Base-by-base conservation (phyloP, 2,329 filamentous ascomycete species). In the Alternaria infectoria region DNA sequence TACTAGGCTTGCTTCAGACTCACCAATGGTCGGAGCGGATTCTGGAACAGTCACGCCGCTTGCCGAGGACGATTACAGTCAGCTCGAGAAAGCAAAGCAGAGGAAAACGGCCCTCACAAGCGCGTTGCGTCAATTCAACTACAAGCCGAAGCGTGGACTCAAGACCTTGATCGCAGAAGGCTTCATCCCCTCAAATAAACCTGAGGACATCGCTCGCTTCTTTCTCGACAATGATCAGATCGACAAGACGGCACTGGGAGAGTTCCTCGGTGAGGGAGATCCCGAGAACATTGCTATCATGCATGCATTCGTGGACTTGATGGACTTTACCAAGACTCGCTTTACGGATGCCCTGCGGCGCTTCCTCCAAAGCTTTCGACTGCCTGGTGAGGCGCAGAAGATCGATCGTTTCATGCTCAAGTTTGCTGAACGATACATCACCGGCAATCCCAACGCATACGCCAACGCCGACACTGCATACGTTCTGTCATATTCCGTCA, bases 381-480 rank as follows among this genome's bases (percentile, higher is more conserved):
- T 99, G 13, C 96, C 96, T 0, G 96, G 96, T 64, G 96, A 99
- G 81, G 94, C 94, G 0, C 96, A 99, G 78, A 99, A 99, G 83
- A 99, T 99, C 70, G 96, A 99, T 88, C 92, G 96, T 51, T 97
- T 98, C 81, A 98, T 99, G 96, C 84, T 99, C 69, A 99, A 99
- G 79, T 99, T 98, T 81, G 96, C 96, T 10, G 95, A 98, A 80
- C 90, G 95, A 64, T 99, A 99, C 78, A 92, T 97, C 55, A 91
- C 90, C 64, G 94, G 94, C 28, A 99, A 99, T 71, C 96, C 96
- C 0, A 97, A 97, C 75, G 95, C 96, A 1, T 99, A 97, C 80
- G 96, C 96, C 36, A 99, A 98, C 74, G 96, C 96, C 2, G 96
- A 99, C 78, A 99, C 96, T 0, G 95, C 96, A 13, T 99, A 99